A percentile compares a stretch with the other conserved stretches of the same genome.
Conservation (phyloP, 176 grass and related monocot species). For the Rhynchospora tenuis region DNA sequence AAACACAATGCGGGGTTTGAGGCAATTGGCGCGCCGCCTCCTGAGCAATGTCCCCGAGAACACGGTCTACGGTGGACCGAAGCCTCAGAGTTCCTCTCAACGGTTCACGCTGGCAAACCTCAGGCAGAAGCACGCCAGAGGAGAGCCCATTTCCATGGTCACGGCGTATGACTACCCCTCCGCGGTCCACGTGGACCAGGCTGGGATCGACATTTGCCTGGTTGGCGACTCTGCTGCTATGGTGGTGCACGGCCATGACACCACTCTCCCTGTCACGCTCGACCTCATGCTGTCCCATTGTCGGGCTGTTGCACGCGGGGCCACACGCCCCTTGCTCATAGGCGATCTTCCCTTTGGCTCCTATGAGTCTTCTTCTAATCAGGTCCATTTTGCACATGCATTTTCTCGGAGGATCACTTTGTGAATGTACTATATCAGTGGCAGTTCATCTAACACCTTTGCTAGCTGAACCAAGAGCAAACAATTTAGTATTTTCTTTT, state of each 20-base stretch:
- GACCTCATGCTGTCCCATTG: conserved; percentile 85
- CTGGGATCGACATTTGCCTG: conserved; percentile 80
- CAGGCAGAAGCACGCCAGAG: conserved; percentile 68
- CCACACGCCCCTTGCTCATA: conserved; percentile 57
- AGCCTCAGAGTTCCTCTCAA: conserved; percentile 41
- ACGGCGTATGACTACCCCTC: conserved; percentile 99
- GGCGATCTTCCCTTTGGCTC: conserved; percentile 82
- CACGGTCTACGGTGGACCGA: conserved; percentile 78
- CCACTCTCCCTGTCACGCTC: conserved; percentile 76
- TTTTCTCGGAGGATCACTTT: no score
- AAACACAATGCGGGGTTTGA: conserved; percentile 13
- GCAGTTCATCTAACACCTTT: background rate
- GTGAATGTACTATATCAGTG: background rate
- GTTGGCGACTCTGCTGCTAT: conserved; percentile 98
- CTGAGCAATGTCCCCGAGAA: conserved; percentile 77
- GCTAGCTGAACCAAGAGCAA: no score
- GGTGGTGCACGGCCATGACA: conserved; percentile 98
- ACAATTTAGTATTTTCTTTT: no score
- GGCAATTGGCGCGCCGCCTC: conserved; percentile 36
- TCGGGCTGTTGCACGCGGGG: conserved; percentile 78
- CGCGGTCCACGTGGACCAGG: conserved; percentile 86
- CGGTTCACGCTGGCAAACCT: conserved; percentile 70
- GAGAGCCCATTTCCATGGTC: conserved; percentile 83
- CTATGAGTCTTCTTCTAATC: conserved; percentile 72
- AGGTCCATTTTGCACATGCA: no score